These are phyloP conservation scores for Alternaria postmessia DNA, from an alignment of 2,329 filamentous ascomycete species.

Conservation along the genomic window DNA sequence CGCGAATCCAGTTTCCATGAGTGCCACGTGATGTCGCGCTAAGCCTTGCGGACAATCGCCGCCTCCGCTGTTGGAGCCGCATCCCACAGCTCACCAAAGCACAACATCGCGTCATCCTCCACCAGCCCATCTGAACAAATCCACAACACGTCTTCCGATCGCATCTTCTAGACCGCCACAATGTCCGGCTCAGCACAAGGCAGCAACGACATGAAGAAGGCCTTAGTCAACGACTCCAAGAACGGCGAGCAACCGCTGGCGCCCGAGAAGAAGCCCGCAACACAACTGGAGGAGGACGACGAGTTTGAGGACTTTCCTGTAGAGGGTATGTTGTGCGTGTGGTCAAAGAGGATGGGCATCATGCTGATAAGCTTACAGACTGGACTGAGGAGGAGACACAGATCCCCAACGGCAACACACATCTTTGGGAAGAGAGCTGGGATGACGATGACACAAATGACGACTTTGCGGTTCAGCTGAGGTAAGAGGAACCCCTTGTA, in stretches of 20 bases:
- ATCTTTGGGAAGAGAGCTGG: constrained; percentile 99
- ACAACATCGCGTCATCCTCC: constrained; percentile 7
- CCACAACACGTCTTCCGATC: neutral
- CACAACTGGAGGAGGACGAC: constrained; percentile 91
- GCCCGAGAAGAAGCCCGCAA: constrained; percentile 67
- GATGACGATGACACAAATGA: constrained; percentile 97
- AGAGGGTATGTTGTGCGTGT: constrained; percentile 69
- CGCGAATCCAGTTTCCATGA: constrained; percentile 8
- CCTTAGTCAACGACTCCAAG: constrained; percentile 45
- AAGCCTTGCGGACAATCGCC: constrained; percentile 22
- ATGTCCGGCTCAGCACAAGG: constrained; percentile 60
- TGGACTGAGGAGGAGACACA: constrained; percentile 94
- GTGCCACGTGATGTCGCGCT: constrained; percentile 30
- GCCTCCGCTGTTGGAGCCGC: constrained; percentile 27
- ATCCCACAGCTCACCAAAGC: constrained; percentile 21
- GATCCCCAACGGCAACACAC: constrained; percentile 76
- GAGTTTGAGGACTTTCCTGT: constrained; percentile 99
- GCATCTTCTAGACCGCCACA: constrained; percentile 7
- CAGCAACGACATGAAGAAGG: constrained; percentile 52
- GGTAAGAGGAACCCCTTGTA: constrained; percentile 64
- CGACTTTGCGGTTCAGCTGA: constrained; percentile 93
- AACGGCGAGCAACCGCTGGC: constrained; percentile 53
- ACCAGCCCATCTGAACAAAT: neutral
- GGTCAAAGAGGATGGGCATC: neutral
- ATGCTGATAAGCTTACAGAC: constrained; percentile 59